Evolutionary conservation across 2,329 filamentous ascomycete species (phyloP), one percentile per base, ranked within the genome.

Genomic region (Neocucurbitaria cava): DNA sequence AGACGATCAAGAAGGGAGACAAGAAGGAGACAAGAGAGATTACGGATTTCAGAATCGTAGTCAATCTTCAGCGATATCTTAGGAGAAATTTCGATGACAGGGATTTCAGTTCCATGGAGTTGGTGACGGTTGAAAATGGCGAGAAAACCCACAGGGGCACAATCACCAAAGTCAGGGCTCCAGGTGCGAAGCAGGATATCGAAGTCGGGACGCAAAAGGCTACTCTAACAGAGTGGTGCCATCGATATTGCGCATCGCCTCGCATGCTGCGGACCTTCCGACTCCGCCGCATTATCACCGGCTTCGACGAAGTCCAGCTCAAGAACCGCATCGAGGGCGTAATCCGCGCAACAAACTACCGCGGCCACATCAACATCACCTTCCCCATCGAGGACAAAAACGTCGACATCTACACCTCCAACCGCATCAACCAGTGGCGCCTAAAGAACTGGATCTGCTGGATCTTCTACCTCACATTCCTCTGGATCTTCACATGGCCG

Each of bases 401-500:
- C 20, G 78, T 89, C 18, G 83, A 88, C 46, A 80, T 90, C 0
- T 90, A 88, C 76, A 89, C 85, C 48, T 79, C 83, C 4, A 85
- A 83, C 61, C 79, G 77, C 46, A 78, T 86, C 55, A 92, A 91
- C 68, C 75, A 79, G 26, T 89, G 87, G 84, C 85, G 90, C 0
- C 77, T 87, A 41, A 87, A 81, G 1, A 71, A 70, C 6, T 91
- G 87, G 86, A 78, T 91, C 40, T 78, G 82, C 38, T 84, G 85
- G 79, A 40, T 90, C 9, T 90, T 87, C 76, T 86, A 85, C 68
- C 71, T 90, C 5, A 86, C 86, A 0, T 85, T 91, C 55, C 73
- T 89, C 11, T 89, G 89, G 82, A 66, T 92, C 52, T 79, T 92
- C 62, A 79, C 84, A 3, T 92, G 89, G 89, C 89, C 89, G 0